Percentiles rank a stretch among this genome's conserved stretches.
Conservation (phyloP, 1,284 basidiomycete species). For the Puccinia brachypodii region DNA sequence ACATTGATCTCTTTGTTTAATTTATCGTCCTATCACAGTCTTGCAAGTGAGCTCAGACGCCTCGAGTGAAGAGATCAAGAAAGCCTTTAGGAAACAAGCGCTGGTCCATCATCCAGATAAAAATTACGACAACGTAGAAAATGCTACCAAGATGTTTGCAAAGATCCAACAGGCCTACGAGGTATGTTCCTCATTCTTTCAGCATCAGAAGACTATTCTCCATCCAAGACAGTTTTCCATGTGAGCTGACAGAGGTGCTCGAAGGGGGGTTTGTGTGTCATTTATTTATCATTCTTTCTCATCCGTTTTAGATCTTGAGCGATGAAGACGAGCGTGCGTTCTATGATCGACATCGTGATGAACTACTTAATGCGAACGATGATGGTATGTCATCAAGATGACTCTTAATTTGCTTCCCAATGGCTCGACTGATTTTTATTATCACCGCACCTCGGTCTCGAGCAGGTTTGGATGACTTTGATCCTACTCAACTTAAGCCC, state of each 20-base stretch:
- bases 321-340: constrained; percentile 46
- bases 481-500: constrained; percentile 28
- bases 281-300: not conserved
- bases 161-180: constrained; percentile 92
- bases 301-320: constrained; percentile 18
- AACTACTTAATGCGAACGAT: constrained; percentile 22
- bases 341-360: constrained; percentile 46
- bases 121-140: constrained; percentile 67
- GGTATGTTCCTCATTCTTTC: constrained; percentile 59
- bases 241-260: not conserved
- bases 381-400: constrained; percentile 24
- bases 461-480: constrained; percentile 37
- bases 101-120: constrained; percentile 60
- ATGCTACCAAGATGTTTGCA: constrained; percentile 83
- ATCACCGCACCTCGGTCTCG: too few species aligned
- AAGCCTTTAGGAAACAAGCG: constrained; percentile 54
- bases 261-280: constrained; percentile 7
- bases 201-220: not conserved
- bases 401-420: not conserved
- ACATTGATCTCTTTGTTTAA: not conserved
- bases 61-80: constrained; percentile 54
- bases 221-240: not conserved
- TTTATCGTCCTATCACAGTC: constrained; percentile 50
- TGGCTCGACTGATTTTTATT: not conserved
- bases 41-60: constrained; percentile 51